A percentile compares a stretch with the other conserved stretches of the same genome.
Conservation (phyloP, 2,329 filamentous ascomycete species). For the Pseudohalonectria lignicola region DNA sequence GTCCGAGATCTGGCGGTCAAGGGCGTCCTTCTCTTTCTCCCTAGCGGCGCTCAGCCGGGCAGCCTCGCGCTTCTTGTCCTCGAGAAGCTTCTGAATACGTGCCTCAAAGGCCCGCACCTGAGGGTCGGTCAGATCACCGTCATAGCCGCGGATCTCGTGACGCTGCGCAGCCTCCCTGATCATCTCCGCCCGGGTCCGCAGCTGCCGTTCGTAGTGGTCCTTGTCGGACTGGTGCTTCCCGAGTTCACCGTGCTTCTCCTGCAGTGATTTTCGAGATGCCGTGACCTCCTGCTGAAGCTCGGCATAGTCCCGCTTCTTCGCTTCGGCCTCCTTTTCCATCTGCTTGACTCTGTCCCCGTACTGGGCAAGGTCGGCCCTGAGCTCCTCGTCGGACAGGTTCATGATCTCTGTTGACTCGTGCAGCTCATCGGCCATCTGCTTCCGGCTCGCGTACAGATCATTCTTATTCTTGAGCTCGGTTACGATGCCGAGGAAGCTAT, state of each 20-base stretch:
- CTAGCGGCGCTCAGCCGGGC: constrained; percentile 32
- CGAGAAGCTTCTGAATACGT: constrained; percentile 60
- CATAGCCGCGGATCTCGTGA: constrained; percentile 76
- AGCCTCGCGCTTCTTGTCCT: constrained; percentile 69
- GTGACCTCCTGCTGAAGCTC: constrained; percentile 45
- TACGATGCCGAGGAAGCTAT: constrained; percentile 63
- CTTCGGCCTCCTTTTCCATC: constrained; percentile 51
- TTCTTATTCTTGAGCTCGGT: constrained; percentile 66
- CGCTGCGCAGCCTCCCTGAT: constrained; percentile 67
- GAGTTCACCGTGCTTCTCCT: constrained; percentile 48
- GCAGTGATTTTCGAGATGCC: constrained; percentile 32
- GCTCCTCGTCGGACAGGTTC: constrained; percentile 63
- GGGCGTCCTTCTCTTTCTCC: constrained; percentile 62
- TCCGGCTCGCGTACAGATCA: constrained; percentile 59
- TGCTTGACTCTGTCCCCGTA: constrained; percentile 66
- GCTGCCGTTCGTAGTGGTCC: constrained; percentile 72
- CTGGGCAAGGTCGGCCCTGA: constrained; percentile 60
- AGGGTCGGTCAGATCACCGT: constrained; percentile 63
- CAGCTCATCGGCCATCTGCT: constrained; percentile 60
- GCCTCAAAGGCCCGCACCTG: constrained; percentile 69
- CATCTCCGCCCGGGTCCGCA: constrained; percentile 59
- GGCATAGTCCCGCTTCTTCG: constrained; percentile 52
- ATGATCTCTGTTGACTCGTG: constrained; percentile 66
- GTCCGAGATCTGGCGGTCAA: constrained; percentile 65
- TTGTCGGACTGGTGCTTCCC: constrained; percentile 80